Conservation (phyloP, 495 filamentous ascomycete genomes). For the Talaromyces adpressus region DNA sequence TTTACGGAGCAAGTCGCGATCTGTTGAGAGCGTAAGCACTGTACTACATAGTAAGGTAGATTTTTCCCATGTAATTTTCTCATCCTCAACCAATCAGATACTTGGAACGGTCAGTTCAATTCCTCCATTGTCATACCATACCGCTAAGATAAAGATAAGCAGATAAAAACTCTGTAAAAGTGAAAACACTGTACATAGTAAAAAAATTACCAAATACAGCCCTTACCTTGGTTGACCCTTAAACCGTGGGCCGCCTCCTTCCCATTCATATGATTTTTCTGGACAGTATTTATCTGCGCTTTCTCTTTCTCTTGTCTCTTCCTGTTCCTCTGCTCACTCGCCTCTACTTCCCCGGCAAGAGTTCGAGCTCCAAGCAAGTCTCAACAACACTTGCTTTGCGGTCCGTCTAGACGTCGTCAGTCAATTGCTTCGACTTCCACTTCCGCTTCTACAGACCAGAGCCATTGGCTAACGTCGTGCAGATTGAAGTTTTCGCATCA, state of each 20-base stretch:
- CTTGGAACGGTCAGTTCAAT: background rate
- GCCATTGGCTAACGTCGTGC: background rate
- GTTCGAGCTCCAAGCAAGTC: background rate
- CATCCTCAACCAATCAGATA: background rate
- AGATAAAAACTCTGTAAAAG: background rate
- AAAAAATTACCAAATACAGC: conserved; percentile 2
- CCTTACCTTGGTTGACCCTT: background rate
- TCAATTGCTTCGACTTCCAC: background rate
- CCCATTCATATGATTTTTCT: conserved; percentile 10
- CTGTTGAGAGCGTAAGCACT: background rate
- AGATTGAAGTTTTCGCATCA: background rate
- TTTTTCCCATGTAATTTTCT: background rate
- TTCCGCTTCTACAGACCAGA: background rate
- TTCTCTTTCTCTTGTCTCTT: conserved; percentile 2
- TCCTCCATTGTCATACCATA: background rate
- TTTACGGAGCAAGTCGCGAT: too few relatives aligned
- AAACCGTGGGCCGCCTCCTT: background rate
- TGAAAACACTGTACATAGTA: background rate
- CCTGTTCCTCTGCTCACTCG: background rate
- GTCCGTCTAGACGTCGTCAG: background rate
- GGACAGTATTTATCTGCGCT: conserved; percentile 1
- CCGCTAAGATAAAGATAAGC: background rate
- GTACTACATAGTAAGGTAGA: background rate
- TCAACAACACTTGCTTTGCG: background rate
- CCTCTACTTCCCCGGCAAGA: background rate